Percentiles rank a stretch among this genome's conserved stretches.
These are phyloP conservation scores for Fraxinus dipetala DNA, from an alignment of 305 asterid species.

Conservation along the genomic window DNA sequence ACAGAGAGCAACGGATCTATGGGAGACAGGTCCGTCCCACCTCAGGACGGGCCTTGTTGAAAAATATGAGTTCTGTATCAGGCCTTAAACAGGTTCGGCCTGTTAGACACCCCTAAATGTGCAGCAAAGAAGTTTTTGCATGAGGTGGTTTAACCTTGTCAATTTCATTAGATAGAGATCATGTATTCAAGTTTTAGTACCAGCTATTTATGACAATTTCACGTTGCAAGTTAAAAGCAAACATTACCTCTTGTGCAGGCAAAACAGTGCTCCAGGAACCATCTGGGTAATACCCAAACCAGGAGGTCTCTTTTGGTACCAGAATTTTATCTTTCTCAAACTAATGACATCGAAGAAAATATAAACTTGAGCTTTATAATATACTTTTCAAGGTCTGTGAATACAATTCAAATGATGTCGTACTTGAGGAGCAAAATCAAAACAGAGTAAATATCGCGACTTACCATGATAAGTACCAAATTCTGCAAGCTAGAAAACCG, in stretches of 20 bases:
- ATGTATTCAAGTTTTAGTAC: background rate
- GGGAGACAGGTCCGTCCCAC: background rate
- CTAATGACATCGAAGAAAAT: conserved; percentile 35
- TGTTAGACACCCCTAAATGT: background rate
- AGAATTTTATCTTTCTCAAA: conserved; percentile 62
- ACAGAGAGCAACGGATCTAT: background rate
- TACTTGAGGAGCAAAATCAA: background rate
- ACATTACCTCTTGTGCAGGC: conserved; percentile 71
- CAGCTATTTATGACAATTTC: background rate
- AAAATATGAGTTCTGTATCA: background rate
- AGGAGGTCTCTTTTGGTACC: conserved; percentile 81
- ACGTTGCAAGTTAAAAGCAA: background rate
- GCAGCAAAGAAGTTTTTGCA: background rate
- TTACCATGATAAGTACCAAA: conserved; percentile 83
- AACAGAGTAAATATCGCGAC: background rate
- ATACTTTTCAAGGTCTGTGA: background rate
- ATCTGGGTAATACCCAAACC: conserved; percentile 85
- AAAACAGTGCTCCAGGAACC: conserved; percentile 59
- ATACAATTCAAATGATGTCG: background rate
- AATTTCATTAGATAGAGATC: background rate
- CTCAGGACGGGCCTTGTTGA: background rate
- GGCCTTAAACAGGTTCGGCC: background rate
- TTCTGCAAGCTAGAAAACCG: conserved; percentile 77
- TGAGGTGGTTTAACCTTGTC: background rate
- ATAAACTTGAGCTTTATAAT: conserved; percentile 9